Percentiles rank a stretch among this genome's conserved stretches.
Evolutionary conservation across 192 early-diverging fungal species (phyloP).

Genomic region (Podochytrium sp.): DNA sequence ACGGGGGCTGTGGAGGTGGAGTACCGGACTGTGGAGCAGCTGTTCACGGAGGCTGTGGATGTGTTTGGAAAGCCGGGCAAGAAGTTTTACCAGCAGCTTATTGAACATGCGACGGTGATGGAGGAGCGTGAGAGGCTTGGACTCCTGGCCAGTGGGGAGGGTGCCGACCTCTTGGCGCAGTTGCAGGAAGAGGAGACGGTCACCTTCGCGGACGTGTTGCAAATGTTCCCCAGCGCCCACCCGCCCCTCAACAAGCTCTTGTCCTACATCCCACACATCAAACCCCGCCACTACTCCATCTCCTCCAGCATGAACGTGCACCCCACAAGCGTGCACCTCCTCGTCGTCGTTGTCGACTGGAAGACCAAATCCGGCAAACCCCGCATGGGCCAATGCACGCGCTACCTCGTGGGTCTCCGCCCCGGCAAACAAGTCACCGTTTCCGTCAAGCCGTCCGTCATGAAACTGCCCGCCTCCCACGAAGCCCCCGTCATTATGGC

Average conservation of each 20-base stretch:
- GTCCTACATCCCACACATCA: slow-evolving; percentile 80
- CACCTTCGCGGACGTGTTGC: slow-evolving; percentile 86
- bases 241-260: slow-evolving; percentile 76
- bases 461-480: slow-evolving; percentile 87
- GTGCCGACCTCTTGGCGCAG: slow-evolving; percentile 76
- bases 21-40: slow-evolving; percentile 74
- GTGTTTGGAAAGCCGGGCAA: slow-evolving; percentile 94
- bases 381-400: slow-evolving; percentile 89
- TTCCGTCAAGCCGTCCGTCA: slow-evolving; percentile 93
- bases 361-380: slow-evolving; percentile 62
- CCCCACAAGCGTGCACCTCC: slow-evolving; percentile 85
- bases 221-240: slow-evolving; percentile 82
- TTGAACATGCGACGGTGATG: slow-evolving; percentile 69
- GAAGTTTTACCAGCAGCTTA: slow-evolving; percentile 87
- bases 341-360: slow-evolving; percentile 95
- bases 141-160: slow-evolving; percentile 59
- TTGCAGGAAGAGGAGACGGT: slow-evolving; percentile 79
- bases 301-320: slow-evolving; percentile 87
- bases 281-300: slow-evolving; percentile 98
- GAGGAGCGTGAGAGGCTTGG: slow-evolving; percentile 56
- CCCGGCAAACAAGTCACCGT: slow-evolving; percentile 78
- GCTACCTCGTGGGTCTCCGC: slow-evolving; percentile 75
- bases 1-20: slow-evolving; percentile 53
- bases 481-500: slow-evolving; percentile 93
- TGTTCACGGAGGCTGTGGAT: slow-evolving; percentile 84